Base-by-base conservation (phyloP, 306 rosid genomes). In the Abrus pulchellus region DNA sequence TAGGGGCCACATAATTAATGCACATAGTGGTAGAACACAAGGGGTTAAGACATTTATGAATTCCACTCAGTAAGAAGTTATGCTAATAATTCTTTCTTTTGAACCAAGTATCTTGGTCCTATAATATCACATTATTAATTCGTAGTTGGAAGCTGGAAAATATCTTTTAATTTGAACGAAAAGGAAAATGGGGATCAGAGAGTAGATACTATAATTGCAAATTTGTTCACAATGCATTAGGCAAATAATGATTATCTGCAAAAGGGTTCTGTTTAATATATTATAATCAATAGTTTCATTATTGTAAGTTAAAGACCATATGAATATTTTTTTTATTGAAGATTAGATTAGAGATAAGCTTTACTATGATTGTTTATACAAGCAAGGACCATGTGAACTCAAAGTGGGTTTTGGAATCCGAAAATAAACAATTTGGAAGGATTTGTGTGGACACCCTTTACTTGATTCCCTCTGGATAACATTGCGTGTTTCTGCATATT, bases 261-360 rank as follows among this genome's bases (percentile, higher is more conserved):
- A 67, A 74, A 28, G n/a, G 14, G 48, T 14, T 34, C 5, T 28
- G 47, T 36, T 44, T 57, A 27, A 30, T 68, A 75, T 68, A 68
- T 30, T 53, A 33, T 75, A 67, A 75, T 10, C 8, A 33, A 53
- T 54, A 62, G 5, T 43, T 41, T 48, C 68, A 81, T 65, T 66
- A 48, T 41, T 59, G 62, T 10, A 81, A 85, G 54, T 59, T 57
- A 36, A 12, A 9, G 50, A 3, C 6, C 20, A 38, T 7, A 9
- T 14, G 32, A 65, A 65, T 68, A 40, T 40, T 28, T 49, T 40
- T 28, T 49, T 52, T 56, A 40, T 76, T 29, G 65, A 76, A 50
- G 72, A 71, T 77, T 52, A 62, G 64, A 27, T 72, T 63, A 54
- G 75, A 67, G 78, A 85, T 78, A 82, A 74, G 79, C 41, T 82